A percentile compares a stretch with the other conserved stretches of the same genome.
phyloP scores from a whole-genome alignment of 192 early-diverging fungal species.

The Kickxella alabastrina region DNA sequence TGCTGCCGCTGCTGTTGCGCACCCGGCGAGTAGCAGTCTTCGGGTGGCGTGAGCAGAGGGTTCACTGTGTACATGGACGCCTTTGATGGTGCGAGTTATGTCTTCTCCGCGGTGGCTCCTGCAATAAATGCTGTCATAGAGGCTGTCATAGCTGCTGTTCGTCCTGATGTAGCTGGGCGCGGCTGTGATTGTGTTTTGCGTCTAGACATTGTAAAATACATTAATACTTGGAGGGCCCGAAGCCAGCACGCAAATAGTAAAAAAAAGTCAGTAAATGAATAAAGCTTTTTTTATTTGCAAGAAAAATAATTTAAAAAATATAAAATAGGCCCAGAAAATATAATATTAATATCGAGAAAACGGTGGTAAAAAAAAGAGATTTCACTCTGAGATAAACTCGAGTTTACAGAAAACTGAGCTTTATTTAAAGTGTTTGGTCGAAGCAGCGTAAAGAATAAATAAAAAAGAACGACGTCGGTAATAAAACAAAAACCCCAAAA shows the following conservation, averaged over 20 bases:
- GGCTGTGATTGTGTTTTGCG: constrained; percentile 6
- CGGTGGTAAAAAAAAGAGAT: neutral
- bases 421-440: too few relatives aligned
- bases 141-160: constrained; percentile 6
- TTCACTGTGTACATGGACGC: neutral
- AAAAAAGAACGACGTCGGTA: too few relatives aligned
- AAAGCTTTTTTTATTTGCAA: neutral
- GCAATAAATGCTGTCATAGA: constrained; percentile 5
- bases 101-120: constrained; percentile 1
- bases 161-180: too few relatives aligned
- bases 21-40: constrained; percentile 5
- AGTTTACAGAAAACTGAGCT: too few relatives aligned
- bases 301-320: neutral
- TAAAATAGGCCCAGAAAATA: neutral
- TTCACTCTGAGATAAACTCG: too few relatives aligned
- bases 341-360: neutral
- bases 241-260: neutral
- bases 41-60: constrained; percentile 31
- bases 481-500: too few relatives aligned
- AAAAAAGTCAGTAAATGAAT: neutral
- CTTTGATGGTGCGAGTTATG: neutral
- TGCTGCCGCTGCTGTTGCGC: constrained; percentile 5
- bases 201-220: constrained; percentile 12
- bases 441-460: too few relatives aligned
- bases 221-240: neutral